A percentile compares a stretch with the other conserved stretches of the same genome.
These are phyloP conservation scores for Hirsutella rhossiliensis DNA, from an alignment of 2,329 filamentous ascomycete species.

Conservation along the genomic window DNA sequence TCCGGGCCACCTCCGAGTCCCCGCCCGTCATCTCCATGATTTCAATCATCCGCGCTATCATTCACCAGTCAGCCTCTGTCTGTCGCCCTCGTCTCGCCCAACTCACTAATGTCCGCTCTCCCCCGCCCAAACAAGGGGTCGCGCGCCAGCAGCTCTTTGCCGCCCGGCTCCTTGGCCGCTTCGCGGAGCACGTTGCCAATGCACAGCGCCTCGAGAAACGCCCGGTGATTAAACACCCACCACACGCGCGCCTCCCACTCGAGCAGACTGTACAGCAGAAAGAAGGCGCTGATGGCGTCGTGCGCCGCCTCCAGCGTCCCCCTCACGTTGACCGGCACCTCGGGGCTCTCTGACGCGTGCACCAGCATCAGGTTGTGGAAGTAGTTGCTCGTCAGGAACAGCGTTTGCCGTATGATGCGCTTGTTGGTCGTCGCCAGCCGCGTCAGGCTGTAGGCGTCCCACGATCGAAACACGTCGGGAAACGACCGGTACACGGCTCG, in stretches of 20 bases:
- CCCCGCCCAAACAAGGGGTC: slow-evolving; percentile 50
- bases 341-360: slow-evolving; percentile 55
- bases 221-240: slow-evolving; percentile 77
- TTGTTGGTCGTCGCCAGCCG: slow-evolving; percentile 46
- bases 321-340: slow-evolving; percentile 52
- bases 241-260: slow-evolving; percentile 63
- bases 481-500: slow-evolving; percentile 61
- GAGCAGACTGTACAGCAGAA: slow-evolving; percentile 58
- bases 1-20: slow-evolving; percentile 46
- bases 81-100: not conserved
- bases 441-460: slow-evolving; percentile 48
- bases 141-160: slow-evolving; percentile 30
- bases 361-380: slow-evolving; percentile 74
- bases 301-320: slow-evolving; percentile 65
- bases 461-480: slow-evolving; percentile 56
- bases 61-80: not conserved
- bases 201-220: slow-evolving; percentile 64
- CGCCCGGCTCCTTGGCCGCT: slow-evolving; percentile 30
- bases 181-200: slow-evolving; percentile 50
- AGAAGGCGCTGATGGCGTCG: slow-evolving; percentile 63
- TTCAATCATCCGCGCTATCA: slow-evolving; percentile 46
- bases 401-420: slow-evolving; percentile 58
- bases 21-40: slow-evolving; percentile 50
- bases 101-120: slow-evolving; percentile 47
- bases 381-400: slow-evolving; percentile 73